These are phyloP conservation scores for Paraurostyla sp. DNA, from an alignment of 73 alveolate species.

Conservation along the genomic window DNA sequence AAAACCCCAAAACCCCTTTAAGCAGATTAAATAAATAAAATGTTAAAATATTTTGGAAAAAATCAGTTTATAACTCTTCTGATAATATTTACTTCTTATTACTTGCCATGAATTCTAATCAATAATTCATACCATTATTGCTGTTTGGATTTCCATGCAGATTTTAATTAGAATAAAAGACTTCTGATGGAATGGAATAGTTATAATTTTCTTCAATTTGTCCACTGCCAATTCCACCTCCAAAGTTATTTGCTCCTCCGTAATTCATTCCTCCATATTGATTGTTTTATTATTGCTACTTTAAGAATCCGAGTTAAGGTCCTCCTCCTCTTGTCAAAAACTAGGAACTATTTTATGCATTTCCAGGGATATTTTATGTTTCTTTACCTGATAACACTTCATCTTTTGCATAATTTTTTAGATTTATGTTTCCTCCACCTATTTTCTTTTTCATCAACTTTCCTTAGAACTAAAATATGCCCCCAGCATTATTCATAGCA, in stretches of 20 bases:
- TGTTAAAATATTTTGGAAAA: no score
- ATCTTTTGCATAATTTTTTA: neutral
- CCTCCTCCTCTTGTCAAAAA: no score
- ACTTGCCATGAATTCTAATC: no score
- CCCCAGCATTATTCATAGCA: neutral
- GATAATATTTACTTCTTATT: no score
- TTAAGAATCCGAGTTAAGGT: no score
- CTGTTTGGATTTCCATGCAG: no score
- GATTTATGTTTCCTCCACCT: neutral
- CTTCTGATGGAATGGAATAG: conserved; percentile 46
- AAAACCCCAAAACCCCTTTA: no score
- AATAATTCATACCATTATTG: no score
- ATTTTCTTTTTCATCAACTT: conserved; percentile 23
- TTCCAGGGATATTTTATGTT: neutral
- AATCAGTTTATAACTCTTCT: no score
- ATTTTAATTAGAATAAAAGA: conserved; percentile 21
- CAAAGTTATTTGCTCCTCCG: neutral
- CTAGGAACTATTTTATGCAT: no score
- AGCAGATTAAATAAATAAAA: no score
- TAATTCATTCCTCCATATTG: neutral
- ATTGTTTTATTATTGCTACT: conserved; percentile 5
- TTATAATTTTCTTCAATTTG: neutral
- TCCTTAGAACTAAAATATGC: neutral
- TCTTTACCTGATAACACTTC: neutral
- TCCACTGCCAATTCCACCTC: neutral